These are phyloP conservation scores for Zelonia costaricensis DNA, from an alignment of 208 protist species.

Conservation along the genomic window DNA sequence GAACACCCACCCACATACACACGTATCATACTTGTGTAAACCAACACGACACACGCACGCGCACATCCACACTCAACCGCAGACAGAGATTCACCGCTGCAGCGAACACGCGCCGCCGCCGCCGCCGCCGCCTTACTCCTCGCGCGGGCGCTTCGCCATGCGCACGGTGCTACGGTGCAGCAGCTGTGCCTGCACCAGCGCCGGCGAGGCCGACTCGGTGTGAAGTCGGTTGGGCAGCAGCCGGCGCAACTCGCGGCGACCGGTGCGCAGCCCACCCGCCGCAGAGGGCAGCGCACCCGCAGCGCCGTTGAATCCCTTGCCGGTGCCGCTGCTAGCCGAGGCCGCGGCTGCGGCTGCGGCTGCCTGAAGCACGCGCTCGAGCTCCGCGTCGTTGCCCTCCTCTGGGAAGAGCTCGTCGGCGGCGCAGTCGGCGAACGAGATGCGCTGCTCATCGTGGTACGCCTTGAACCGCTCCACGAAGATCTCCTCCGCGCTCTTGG, in stretches of 20 bases:
- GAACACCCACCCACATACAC: no score
- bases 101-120: background rate
- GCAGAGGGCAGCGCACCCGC: no score
- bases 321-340: background rate
- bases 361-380: conserved; percentile 11
- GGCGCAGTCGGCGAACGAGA: conserved; percentile 21
- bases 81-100: no score
- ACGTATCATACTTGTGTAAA: no score
- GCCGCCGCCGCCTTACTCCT: conserved; percentile 1
- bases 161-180: conserved; percentile 45
- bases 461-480: conserved; percentile 34
- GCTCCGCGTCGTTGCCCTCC: conserved; percentile 12
- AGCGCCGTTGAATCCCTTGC: no score
- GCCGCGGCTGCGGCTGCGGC: background rate
- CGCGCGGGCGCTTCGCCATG: conserved; percentile 27
- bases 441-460: conserved; percentile 24
- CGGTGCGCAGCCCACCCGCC: background rate
- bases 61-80: no score
- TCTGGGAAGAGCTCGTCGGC: conserved; percentile 6
- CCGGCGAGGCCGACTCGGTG: conserved; percentile 18
- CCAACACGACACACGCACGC: no score
- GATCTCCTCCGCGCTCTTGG: conserved; percentile 11
- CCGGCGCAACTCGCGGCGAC: conserved; percentile 15
- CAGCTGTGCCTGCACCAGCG: conserved; percentile 49
- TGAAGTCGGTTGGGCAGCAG: conserved; percentile 28